phyloP scores from a whole-genome alignment of 2,329 filamentous ascomycete species.

The Penicillium sp. region DNA sequence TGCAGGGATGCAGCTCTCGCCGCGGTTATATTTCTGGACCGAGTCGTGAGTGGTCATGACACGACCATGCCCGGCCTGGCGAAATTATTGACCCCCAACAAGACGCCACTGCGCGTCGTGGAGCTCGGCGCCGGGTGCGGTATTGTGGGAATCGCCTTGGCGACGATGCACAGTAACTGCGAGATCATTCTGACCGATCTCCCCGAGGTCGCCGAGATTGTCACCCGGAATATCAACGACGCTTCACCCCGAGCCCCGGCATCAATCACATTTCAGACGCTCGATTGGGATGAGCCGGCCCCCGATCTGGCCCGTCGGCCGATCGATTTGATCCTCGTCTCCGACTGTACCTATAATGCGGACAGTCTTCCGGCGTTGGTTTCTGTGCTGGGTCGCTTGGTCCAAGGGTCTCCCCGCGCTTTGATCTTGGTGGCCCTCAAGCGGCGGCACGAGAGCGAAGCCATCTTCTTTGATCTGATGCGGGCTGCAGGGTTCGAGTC shows the following conservation, averaged over 20 bases:
- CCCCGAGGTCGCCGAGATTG: constrained; percentile 57
- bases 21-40: constrained; percentile 49
- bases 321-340: constrained; percentile 58
- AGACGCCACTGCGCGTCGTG: constrained; percentile 45
- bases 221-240: constrained; percentile 49
- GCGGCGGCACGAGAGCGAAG: constrained; percentile 60
- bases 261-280: constrained; percentile 43
- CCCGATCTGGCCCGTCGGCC: constrained; percentile 35
- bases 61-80: constrained; percentile 25
- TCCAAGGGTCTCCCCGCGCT: constrained; percentile 44
- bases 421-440: constrained; percentile 60
- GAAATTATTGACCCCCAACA: constrained; percentile 27
- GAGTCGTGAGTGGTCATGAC: constrained; percentile 30
- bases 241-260: constrained; percentile 42
- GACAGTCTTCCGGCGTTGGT: constrained; percentile 61
- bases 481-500: constrained; percentile 30
- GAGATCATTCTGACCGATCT: constrained; percentile 60
- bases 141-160: constrained; percentile 60
- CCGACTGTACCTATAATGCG: constrained; percentile 68
- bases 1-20: constrained; percentile 54
- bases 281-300: constrained; percentile 59
- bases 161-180: constrained; percentile 47
- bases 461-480: constrained; percentile 61
- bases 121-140: constrained; percentile 66
- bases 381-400: constrained; percentile 47